Evolutionary conservation across 2,329 filamentous ascomycete species (phyloP).

Genomic region (Arachnopeziza araneosa): DNA sequence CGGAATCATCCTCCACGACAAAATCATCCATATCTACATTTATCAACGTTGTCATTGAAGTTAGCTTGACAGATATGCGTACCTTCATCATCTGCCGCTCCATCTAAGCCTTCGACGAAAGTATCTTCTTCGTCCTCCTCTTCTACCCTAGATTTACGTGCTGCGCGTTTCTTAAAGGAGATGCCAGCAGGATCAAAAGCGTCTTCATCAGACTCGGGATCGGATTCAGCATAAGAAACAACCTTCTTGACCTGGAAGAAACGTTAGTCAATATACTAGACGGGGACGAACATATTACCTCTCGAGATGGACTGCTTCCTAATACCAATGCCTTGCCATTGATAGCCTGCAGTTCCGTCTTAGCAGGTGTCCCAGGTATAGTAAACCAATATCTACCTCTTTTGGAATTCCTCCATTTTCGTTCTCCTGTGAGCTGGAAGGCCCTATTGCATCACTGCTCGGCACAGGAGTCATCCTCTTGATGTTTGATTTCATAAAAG

Average conservation of each 20-base stretch:
- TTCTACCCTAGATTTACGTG: constrained; percentile 55
- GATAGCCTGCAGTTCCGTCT: constrained; percentile 39
- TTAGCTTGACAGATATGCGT: constrained; percentile 18
- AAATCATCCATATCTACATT: constrained; percentile 77
- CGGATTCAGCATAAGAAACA: constrained; percentile 81
- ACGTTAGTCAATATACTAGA: background rate
- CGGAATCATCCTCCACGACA: constrained; percentile 75
- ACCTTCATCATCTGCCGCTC: constrained; percentile 52
- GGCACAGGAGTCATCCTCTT: constrained; percentile 64
- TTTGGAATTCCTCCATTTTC: constrained; percentile 35
- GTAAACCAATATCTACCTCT: constrained; percentile 44
- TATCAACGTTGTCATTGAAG: constrained; percentile 5
- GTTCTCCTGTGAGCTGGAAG: constrained; percentile 64
- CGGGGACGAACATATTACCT: constrained; percentile 41
- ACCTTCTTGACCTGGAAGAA: constrained; percentile 49
- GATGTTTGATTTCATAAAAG: constrained; percentile 23
- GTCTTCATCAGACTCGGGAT: constrained; percentile 73
- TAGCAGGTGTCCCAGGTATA: constrained; percentile 38
- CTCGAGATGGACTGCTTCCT: constrained; percentile 71
- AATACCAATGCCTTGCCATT: constrained; percentile 35
- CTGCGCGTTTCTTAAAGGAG: constrained; percentile 32
- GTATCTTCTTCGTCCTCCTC: constrained; percentile 64
- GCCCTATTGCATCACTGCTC: constrained; percentile 70
- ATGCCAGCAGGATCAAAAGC: constrained; percentile 35
- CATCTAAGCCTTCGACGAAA: constrained; percentile 56